A percentile compares a stretch with the other conserved stretches of the same genome.
Evolutionary conservation across 1,284 basidiomycete species (phyloP).

Genomic region (Pseudomicrostroma phylloplanum): DNA sequence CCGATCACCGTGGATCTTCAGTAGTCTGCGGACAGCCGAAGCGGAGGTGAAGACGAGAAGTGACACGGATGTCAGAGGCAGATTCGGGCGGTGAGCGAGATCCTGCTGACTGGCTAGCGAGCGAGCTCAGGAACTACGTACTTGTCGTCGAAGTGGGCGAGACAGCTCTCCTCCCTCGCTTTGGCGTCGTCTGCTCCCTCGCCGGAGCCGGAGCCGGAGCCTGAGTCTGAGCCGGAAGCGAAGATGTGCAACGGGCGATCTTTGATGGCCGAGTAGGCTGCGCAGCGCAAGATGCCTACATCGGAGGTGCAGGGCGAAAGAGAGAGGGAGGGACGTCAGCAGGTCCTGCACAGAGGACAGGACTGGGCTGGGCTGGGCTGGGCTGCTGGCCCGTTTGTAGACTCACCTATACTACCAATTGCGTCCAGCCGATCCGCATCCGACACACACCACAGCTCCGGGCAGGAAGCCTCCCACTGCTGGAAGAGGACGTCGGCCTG

Average conservation of each 20-base stretch:
- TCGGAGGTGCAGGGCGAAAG: too few species aligned
- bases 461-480: slow-evolving; percentile 67
- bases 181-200: slow-evolving; percentile 24
- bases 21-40: background rate
- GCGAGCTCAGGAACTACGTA: too few species aligned
- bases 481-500: background rate
- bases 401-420: slow-evolving; percentile 66
- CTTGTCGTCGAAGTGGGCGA: slow-evolving; percentile 83
- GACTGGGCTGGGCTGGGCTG: too few species aligned
- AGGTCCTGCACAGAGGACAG: too few species aligned
- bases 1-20: slow-evolving; percentile 21
- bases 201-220: slow-evolving; percentile 22
- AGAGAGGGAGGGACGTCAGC: too few species aligned
- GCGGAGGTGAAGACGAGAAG: too few species aligned
- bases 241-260: slow-evolving; percentile 64
- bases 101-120: too few species aligned
- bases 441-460: slow-evolving; percentile 81
- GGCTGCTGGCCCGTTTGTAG: too few species aligned
- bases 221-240: slow-evolving; percentile 21
- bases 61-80: too few species aligned
- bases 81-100: too few species aligned
- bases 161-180: slow-evolving; percentile 58
- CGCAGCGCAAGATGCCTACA: slow-evolving; percentile 74
- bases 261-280: slow-evolving; percentile 68
- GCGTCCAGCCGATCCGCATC: slow-evolving; percentile 88